Evolutionary conservation across 495 filamentous ascomycete species (phyloP).

Genomic region (Hyaloscypha bicolor): DNA sequence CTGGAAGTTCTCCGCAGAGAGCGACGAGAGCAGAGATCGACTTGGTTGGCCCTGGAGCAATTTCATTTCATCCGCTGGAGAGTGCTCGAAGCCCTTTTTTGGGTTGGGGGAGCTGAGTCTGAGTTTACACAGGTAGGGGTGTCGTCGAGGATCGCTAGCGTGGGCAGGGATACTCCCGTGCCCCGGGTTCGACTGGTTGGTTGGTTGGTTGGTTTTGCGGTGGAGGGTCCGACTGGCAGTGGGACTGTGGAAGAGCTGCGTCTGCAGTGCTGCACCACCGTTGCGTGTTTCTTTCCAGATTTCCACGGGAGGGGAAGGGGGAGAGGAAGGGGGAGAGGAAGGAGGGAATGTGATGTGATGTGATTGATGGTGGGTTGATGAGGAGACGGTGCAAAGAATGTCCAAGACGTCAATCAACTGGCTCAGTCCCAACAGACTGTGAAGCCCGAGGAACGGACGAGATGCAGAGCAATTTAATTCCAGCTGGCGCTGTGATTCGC

Average conservation of each 20-base stretch:
- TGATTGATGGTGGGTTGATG: not conserved
- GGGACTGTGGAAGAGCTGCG: not conserved
- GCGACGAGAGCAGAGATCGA: not conserved
- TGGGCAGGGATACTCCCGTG: not conserved
- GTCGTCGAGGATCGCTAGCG: not conserved
- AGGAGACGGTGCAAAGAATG: not conserved
- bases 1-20: conserved; percentile 6
- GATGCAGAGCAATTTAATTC: not conserved
- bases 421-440: too few relatives aligned
- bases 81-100: not conserved
- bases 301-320: not conserved
- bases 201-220: not conserved
- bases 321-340: not conserved
- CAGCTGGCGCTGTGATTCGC: conserved; percentile 20
- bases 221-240: not conserved
- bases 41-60: not conserved
- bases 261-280: not conserved
- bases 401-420: not conserved
- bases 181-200: not conserved
- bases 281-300: not conserved
- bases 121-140: too few relatives aligned
- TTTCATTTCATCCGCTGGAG: conserved; percentile 11
- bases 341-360: not conserved
- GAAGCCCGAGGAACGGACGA: not conserved
- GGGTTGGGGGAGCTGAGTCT: not conserved